Evolutionary conservation across 2,329 filamentous ascomycete genomes (phyloP).

Genomic region (Diaporthe australafricana): DNA sequence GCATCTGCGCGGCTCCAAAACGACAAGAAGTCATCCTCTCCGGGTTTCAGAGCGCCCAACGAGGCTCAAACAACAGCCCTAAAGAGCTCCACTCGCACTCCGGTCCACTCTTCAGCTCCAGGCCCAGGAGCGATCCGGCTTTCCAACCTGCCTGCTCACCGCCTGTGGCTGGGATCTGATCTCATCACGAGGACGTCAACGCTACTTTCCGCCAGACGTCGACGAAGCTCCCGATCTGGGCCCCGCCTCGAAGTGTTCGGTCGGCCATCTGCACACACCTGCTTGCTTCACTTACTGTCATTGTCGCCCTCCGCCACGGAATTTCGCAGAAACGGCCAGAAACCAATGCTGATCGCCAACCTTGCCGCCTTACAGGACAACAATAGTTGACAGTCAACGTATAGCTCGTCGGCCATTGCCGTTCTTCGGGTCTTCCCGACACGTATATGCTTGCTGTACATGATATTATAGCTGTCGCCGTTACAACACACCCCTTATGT

Average conservation of each 20-base stretch:
- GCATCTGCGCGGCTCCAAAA: constrained; percentile 13
- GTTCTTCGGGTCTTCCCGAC: background rate
- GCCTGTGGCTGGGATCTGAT: constrained; percentile 34
- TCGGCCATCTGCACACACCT: background rate
- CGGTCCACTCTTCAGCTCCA: constrained; percentile 31
- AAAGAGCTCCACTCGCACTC: constrained; percentile 34
- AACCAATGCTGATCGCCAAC: constrained; percentile 14
- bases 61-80: constrained; percentile 34
- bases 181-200: constrained; percentile 35
- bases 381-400: background rate
- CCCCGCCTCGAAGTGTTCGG: background rate
- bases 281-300: background rate
- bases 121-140: constrained; percentile 29
- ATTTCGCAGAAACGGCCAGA: background rate
- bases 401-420: background rate
- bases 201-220: background rate
- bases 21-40: constrained; percentile 20
- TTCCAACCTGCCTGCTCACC: constrained; percentile 35
- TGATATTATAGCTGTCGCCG: constrained; percentile 15
- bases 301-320: background rate
- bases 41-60: constrained; percentile 13
- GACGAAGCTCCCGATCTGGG: background rate
- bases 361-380: background rate
- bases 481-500: constrained; percentile 36
- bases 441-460: constrained; percentile 7